phyloP scores from a whole-genome alignment of 345 rosid genomes.

The Sapria himalayana region DNA sequence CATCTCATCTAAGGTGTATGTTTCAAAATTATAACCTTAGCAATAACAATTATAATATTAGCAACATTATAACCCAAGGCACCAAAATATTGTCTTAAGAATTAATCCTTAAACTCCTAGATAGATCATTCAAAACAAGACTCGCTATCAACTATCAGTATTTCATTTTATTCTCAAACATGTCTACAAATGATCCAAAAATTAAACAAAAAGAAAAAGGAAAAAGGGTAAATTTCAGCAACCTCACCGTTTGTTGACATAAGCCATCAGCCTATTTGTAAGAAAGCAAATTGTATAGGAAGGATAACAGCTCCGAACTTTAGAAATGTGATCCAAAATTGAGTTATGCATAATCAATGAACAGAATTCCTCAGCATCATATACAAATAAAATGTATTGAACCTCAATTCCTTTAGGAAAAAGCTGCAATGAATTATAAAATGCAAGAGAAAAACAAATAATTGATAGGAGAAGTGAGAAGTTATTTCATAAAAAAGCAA shows the following conservation, averaged over 20 bases:
- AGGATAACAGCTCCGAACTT: constrained; percentile 44
- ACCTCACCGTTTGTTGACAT: constrained; percentile 51
- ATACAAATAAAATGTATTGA: constrained; percentile 39
- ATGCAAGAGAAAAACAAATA: too few species aligned
- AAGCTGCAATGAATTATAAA: constrained; percentile 28
- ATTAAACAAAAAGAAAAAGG: background rate
- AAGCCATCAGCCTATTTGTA: constrained; percentile 64
- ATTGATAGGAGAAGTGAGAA: too few species aligned
- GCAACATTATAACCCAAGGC: too few species aligned
- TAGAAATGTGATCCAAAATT: constrained; percentile 35
- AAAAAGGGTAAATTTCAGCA: constrained; percentile 3
- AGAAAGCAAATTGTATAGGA: constrained; percentile 68
- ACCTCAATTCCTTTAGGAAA: constrained; percentile 26
- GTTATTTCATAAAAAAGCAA: too few species aligned
- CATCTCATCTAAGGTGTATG: too few species aligned
- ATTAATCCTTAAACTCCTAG: too few species aligned
- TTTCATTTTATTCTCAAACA: too few species aligned
- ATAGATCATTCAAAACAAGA: too few species aligned
- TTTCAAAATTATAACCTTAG: too few species aligned
- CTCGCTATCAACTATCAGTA: too few species aligned
- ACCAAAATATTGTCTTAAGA: too few species aligned
- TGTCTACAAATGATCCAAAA: background rate
- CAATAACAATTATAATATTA: too few species aligned
- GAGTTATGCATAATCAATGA: constrained; percentile 34
- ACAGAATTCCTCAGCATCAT: constrained; percentile 78